phyloP scores from a whole-genome alignment of 1,139 yeast genomes.

The Meyerozyma carpophila region DNA sequence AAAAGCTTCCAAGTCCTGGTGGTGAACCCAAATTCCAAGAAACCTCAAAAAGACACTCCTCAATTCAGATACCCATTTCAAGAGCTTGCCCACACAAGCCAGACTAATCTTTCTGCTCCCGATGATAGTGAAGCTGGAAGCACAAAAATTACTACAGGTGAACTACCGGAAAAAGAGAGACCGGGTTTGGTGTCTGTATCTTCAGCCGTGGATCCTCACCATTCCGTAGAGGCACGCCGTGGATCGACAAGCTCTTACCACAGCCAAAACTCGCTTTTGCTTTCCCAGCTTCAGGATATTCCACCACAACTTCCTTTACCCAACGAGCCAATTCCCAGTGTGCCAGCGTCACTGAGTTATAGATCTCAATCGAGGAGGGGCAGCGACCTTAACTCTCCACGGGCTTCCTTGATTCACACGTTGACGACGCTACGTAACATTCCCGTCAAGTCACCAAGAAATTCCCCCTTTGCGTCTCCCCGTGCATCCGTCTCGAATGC shows the following conservation, averaged over 20 bases:
- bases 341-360: conserved; percentile 31
- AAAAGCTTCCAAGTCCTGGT: conserved; percentile 16
- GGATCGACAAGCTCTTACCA: conserved; percentile 26
- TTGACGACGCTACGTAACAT: conserved; percentile 39
- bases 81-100: conserved; percentile 17
- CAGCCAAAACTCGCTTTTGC: conserved; percentile 24
- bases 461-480: conserved; percentile 45
- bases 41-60: conserved; percentile 31
- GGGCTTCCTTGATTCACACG: conserved; percentile 40
- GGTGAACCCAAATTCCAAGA: conserved; percentile 18
- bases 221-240: conserved; percentile 13
- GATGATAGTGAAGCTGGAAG: not conserved
- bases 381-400: conserved; percentile 34
- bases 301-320: conserved; percentile 58
- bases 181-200: conserved; percentile 10
- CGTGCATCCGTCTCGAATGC: conserved; percentile 21
- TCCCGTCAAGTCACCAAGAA: conserved; percentile 34
- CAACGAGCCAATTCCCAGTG: conserved; percentile 44
- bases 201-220: conserved; percentile 21
- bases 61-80: conserved; percentile 65
- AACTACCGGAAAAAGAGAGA: conserved; percentile 4
- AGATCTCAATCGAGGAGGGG: conserved; percentile 31
- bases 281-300: conserved; percentile 35
- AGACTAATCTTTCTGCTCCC: not conserved
- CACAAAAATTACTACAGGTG: not conserved